Evolutionary conservation across 2,329 filamentous ascomycete genomes (phyloP).

Genomic region (Cercospora beticola): DNA sequence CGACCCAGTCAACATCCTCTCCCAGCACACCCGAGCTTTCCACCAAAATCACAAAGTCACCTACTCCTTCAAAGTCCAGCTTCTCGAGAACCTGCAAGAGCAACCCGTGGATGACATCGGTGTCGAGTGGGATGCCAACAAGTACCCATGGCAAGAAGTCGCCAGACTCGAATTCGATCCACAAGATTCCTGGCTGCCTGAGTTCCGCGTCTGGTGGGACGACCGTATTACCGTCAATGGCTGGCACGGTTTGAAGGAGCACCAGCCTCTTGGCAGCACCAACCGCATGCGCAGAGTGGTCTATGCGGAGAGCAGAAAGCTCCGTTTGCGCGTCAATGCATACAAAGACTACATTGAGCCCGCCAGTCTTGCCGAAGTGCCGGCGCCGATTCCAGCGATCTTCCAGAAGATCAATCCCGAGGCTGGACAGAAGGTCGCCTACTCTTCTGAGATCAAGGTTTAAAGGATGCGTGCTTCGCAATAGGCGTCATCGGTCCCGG

Average conservation of each 20-base stretch:
- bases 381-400: conserved; percentile 36
- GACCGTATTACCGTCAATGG: conserved; percentile 43
- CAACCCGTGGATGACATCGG: conserved; percentile 40
- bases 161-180: conserved; percentile 43
- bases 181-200: conserved; percentile 44
- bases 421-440: conserved; percentile 28
- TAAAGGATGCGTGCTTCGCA: background rate
- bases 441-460: conserved; percentile 15
- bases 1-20: conserved; percentile 37
- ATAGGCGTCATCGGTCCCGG: background rate
- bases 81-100: conserved; percentile 38
- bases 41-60: conserved; percentile 38
- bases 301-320: conserved; percentile 44
- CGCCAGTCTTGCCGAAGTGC: conserved; percentile 39
- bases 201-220: conserved; percentile 45
- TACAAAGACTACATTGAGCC: conserved; percentile 44
- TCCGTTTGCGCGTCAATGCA: conserved; percentile 43
- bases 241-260: conserved; percentile 43
- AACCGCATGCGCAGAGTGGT: conserved; percentile 45
- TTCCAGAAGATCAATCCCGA: conserved; percentile 29
- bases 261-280: conserved; percentile 43
- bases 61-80: conserved; percentile 38
- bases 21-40: conserved; percentile 36
- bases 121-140: conserved; percentile 36
- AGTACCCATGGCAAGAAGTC: conserved; percentile 38